phyloP scores from a whole-genome alignment of 441 rosid species.

The Pelargonium cotyledonis region DNA sequence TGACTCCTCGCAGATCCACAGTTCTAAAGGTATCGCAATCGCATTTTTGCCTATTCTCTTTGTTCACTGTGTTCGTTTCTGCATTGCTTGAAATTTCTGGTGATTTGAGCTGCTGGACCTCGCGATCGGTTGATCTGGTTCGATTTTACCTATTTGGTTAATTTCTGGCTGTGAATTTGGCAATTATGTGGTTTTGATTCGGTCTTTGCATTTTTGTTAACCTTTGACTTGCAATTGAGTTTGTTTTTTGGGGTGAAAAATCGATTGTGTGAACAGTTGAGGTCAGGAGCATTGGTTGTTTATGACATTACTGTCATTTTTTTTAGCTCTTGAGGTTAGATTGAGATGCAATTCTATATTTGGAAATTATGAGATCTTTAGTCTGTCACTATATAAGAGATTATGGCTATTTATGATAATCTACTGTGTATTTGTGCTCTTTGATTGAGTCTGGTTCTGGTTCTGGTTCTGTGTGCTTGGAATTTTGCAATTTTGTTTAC shows the following conservation, averaged over 20 bases:
- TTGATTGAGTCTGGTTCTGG: background rate
- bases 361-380: background rate
- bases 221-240: background rate
- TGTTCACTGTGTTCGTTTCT: background rate
- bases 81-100: conserved; percentile 7
- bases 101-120: conserved; percentile 11
- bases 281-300: background rate
- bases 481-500: conserved; percentile 1
- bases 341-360: background rate
- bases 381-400: background rate
- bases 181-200: background rate
- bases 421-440: background rate
- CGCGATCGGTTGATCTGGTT: conserved; percentile 20
- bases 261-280: background rate
- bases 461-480: background rate
- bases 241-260: background rate
- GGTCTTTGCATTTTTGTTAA: conserved; percentile 6
- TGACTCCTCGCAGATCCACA: conserved; percentile 20
- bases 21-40: conserved; percentile 14
- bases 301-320: background rate
- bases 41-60: background rate
- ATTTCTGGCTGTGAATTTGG: background rate
- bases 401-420: background rate
- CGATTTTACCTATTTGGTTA: background rate
- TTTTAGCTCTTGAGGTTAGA: background rate